These are phyloP conservation scores for Phytophthora hybrid DNA, from an alignment of 352 stramenopile genomes.

Conservation along the genomic window DNA sequence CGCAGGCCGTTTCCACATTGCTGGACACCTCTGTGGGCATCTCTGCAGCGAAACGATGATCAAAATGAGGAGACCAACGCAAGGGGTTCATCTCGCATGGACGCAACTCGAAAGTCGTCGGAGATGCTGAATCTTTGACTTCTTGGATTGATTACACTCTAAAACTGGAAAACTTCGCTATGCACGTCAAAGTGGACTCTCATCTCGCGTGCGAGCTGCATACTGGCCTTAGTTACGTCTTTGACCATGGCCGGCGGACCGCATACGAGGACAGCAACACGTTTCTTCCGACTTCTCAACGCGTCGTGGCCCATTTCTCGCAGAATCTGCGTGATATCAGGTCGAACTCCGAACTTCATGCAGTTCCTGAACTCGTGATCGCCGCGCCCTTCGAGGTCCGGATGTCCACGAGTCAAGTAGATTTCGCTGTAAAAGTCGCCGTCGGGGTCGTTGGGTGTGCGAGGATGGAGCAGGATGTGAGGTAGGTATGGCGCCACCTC, in stretches of 20 bases:
- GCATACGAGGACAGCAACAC: slow-evolving; percentile 42
- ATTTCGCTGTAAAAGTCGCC: slow-evolving; percentile 39
- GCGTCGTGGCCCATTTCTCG: slow-evolving; percentile 27
- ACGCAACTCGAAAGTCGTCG: neutral
- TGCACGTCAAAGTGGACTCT: slow-evolving; percentile 39
- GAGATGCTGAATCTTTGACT: neutral
- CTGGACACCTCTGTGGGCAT: neutral
- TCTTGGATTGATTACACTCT: neutral
- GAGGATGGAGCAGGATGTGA: slow-evolving; percentile 12
- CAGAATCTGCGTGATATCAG: slow-evolving; percentile 22
- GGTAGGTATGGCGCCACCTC: slow-evolving; percentile 19
- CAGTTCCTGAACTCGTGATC: slow-evolving; percentile 17
- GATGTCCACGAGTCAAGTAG: slow-evolving; percentile 28
- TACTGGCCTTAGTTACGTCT: slow-evolving; percentile 19
- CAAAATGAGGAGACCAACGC: neutral
- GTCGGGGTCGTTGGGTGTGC: slow-evolving; percentile 4
- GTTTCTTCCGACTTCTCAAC: slow-evolving; percentile 18
- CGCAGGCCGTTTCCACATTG: neutral
- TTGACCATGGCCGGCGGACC: slow-evolving; percentile 35
- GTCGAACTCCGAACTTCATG: slow-evolving; percentile 35
- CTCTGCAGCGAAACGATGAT: slow-evolving; percentile 3
- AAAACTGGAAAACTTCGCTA: slow-evolving; percentile 29
- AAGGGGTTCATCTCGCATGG: too few relatives aligned
- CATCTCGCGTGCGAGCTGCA: slow-evolving; percentile 20
- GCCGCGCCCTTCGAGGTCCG: slow-evolving; percentile 41